These are phyloP conservation scores for Coffea humblotiana DNA, from an alignment of 305 asterid genomes.

Conservation along the genomic window DNA sequence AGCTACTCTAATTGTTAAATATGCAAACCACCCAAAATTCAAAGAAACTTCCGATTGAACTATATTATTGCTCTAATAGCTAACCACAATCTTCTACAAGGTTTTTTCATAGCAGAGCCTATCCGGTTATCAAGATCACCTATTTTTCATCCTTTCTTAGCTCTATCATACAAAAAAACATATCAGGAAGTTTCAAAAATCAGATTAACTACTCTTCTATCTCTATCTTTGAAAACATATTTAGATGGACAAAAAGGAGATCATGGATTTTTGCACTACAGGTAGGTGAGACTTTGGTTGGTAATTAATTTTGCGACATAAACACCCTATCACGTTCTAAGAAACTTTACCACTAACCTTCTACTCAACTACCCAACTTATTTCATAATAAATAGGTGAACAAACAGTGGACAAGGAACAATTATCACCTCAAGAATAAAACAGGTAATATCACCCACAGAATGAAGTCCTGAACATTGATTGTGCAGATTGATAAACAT, in stretches of 20 bases:
- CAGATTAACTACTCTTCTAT: not conserved
- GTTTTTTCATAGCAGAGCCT: not conserved
- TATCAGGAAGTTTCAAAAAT: not conserved
- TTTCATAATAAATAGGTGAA: not conserved
- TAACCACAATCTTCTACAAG: not conserved
- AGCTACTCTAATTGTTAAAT: not conserved
- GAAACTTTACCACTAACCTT: not conserved
- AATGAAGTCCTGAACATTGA: not conserved
- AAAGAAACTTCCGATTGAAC: not conserved
- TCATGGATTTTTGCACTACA: not conserved
- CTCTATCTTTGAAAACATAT: not conserved
- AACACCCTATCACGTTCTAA: not conserved
- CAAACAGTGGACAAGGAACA: not conserved
- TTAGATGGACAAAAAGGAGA: not conserved
- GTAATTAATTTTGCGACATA: not conserved
- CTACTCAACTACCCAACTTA: constrained; percentile 10
- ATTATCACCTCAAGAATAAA: not conserved
- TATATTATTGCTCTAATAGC: not conserved
- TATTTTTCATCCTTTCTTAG: not conserved
- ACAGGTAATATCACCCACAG: not conserved
- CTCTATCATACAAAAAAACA: not conserved
- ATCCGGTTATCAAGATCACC: not conserved
- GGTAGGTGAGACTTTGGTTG: constrained; percentile 18
- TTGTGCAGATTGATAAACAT: constrained; percentile 1
- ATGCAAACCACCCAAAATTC: not conserved